phyloP scores from a whole-genome alignment of 176 grass and related monocot genomes.

The Eragrostis curvula region DNA sequence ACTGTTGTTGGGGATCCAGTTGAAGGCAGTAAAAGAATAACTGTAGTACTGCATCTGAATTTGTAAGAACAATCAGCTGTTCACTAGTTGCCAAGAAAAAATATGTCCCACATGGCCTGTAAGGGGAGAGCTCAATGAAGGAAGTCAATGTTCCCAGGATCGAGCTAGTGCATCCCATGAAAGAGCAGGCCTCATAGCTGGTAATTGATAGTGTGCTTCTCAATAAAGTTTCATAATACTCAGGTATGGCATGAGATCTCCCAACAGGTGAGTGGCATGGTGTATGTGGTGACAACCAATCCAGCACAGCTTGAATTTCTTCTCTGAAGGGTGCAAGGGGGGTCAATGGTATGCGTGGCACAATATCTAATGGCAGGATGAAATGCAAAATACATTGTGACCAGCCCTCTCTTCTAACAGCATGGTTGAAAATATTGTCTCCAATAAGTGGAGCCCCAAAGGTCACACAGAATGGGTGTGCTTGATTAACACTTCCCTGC shows the following conservation, averaged over 20 bases:
- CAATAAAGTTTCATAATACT: conserved; percentile 71
- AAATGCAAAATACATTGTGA: conserved; percentile 86
- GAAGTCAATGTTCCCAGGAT: conserved; percentile 74
- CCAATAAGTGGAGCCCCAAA: conserved; percentile 93
- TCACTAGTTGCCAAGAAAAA: conserved; percentile 61
- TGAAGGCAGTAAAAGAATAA: conserved; percentile 91
- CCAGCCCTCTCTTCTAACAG: conserved; percentile 87
- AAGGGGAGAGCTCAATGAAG: conserved; percentile 89
- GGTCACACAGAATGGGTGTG: conserved; percentile 81
- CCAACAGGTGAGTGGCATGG: conserved; percentile 54
- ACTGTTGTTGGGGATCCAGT: conserved; percentile 62
- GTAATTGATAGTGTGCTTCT: conserved; percentile 79
- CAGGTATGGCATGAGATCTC: conserved; percentile 53
- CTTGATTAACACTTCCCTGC: conserved; percentile 55
- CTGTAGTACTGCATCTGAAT: conserved; percentile 84
- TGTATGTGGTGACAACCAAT: conserved; percentile 64
- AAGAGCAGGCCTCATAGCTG: conserved; percentile 80
- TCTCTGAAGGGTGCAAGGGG: conserved; percentile 67
- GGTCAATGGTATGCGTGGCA: conserved; percentile 71
- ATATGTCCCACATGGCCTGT: conserved; percentile 82
- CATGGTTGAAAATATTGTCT: conserved; percentile 75
- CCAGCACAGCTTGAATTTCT: conserved; percentile 74
- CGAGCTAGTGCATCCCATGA: conserved; percentile 93
- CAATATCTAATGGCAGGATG: conserved; percentile 71
- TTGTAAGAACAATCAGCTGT: conserved; percentile 62